Base-by-base conservation (phyloP, 139 green algal species). In the Haematococcus sp. region DNA sequence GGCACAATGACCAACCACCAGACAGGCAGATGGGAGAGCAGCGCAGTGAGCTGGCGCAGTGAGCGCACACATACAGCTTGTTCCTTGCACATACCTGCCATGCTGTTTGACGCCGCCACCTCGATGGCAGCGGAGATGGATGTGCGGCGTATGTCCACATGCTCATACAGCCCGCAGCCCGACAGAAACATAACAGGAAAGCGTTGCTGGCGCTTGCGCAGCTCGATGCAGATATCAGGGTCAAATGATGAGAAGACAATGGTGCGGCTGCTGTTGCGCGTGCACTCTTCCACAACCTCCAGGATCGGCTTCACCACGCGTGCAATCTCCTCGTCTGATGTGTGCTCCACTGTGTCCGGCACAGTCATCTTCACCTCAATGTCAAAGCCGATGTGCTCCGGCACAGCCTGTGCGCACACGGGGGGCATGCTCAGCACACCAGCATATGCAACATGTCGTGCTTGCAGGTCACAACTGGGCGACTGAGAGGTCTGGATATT, bases 291-390 rank as follows among this genome's bases (percentile, higher is more conserved):
- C 7, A 72, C 66, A 27, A 46, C 59, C 17, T 33, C 66, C n/a
- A 72, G 4, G 25, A 72, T 72, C n/a, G 66, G 66, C 28, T 3
- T 4, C 2, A 72, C 66, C 66, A 72, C 46, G 3, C 66, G 66
- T 27, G 33, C 27, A 13, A 72, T 56, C 34, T 56, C 56, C 30
- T 61, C n/a, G 11, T 54, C 5, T 7, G 73, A 9, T 52, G 73
- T 66, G 27, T 30, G 61, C 0, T 7, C 25, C 5, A 35, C 49
- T 31, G 31, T 28, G 49, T 49, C 51, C 9, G 56, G 40, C n/a
- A 65, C 35, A 25, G 77, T 69, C 88, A 96, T 93, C 81, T 97
- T 97, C 25, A 97, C 76, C 79, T 97, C 93, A 16, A 97, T 85
- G 81, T 96, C 90, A 71, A 97, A 92, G 9, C 81, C 88, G 0